Base-by-base conservation (phyloP, 768 basidiomycete genomes). In the Saitozyma sp. region DNA sequence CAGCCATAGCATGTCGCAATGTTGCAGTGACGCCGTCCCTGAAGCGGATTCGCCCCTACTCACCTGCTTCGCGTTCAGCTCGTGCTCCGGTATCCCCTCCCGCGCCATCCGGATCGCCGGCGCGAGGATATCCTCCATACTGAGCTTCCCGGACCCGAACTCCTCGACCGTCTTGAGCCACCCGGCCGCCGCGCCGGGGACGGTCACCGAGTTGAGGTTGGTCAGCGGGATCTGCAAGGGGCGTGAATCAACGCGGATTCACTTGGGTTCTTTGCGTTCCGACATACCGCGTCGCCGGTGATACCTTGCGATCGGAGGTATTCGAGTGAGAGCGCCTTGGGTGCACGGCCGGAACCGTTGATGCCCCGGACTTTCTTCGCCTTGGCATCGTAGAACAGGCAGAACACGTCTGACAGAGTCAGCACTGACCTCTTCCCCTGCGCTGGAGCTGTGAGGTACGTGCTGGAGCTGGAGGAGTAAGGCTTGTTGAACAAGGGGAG, bases 41-140 rank as follows among this genome's bases (percentile, higher is more conserved):
- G 29, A 29, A 10, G 38, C 9, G 37, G 41, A n/a, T 13, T 20
- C 43, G 58, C 54, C 41, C 45, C 45, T 37, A 74, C 84, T 62
- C 70, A 88, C 89, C 17, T 81, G 76, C 69, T 80, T 73, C 62
- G 88, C 85, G 71, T 88, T 85, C 46, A 95, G 83, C 75, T 96
- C 94, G 6, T 92, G 90, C 13, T 92, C 90, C 0, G 94, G 93
- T 9, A 90, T 87, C 88, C 92, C 96, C 79, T 91, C 88, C 76
- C 95, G 91, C 8, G 94, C 96, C 58, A 98, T 81, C 46, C 88
- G 83, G 61, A 96, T 96, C 2, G 94, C 96, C 58, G 96, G 96
- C 29, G 81, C 88, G 29, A 98, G 83, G 39, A 93, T 83, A 14
- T 97, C 90, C 3, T 84, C 85, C 51, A 88, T 67, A 1, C 80